phyloP scores from a whole-genome alignment of 2,329 filamentous ascomycete species.

The Colletotrichum liaoningense region DNA sequence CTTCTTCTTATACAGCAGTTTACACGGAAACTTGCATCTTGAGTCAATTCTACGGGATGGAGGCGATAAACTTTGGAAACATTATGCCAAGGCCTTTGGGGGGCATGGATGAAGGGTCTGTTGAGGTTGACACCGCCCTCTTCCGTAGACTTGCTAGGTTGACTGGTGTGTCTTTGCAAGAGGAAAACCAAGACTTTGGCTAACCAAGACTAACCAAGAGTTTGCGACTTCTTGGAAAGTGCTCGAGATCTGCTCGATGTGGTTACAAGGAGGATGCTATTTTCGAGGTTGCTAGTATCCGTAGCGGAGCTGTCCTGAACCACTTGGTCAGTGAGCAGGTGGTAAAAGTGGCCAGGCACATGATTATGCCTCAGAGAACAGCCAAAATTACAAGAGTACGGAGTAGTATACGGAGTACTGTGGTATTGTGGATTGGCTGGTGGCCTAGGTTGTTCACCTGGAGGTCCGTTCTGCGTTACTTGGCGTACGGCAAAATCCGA shows the following conservation, averaged over 20 bases:
- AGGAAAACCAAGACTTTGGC: no score
- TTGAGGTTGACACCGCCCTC: background rate
- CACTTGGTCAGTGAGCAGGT: background rate
- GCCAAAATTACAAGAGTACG: background rate
- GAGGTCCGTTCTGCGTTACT: background rate
- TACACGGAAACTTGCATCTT: background rate
- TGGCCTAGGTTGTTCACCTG: background rate
- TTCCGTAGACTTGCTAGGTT: background rate
- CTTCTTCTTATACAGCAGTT: constrained; percentile 19
- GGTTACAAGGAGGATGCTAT: constrained; percentile 25
- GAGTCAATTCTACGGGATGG: background rate
- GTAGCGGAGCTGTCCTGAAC: background rate
- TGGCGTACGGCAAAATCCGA: background rate
- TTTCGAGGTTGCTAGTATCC: background rate
- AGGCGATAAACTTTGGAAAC: constrained; percentile 7
- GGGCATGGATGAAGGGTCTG: background rate
- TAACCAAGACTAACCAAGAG: no score
- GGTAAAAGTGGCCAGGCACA: no score
- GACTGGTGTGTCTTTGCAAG: background rate
- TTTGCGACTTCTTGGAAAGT: background rate
- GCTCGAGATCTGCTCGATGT: background rate
- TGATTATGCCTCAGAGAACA: no score
- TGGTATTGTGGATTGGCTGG: background rate
- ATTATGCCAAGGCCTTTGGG: background rate
- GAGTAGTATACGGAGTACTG: background rate